Percentiles rank a stretch among this genome's conserved stretches.
These are phyloP conservation scores for Sphagnum fallax DNA, from an alignment of 228 moss, liverwort and hornwort genomes.

Conservation along the genomic window DNA sequence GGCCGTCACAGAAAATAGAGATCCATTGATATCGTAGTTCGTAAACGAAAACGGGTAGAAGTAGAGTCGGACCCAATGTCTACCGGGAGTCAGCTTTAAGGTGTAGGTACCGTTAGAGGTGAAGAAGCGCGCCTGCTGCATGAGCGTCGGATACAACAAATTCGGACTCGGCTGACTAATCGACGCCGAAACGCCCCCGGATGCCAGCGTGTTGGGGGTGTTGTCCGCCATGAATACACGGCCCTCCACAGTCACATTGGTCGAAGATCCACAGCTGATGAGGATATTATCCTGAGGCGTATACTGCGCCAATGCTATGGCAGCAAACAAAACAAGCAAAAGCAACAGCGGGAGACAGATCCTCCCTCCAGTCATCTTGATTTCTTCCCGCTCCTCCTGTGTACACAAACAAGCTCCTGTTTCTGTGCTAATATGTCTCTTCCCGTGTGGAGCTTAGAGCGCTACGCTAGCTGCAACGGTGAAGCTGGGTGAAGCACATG, in stretches of 20 bases:
- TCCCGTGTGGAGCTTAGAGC: too few relatives aligned
- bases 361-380: too few relatives aligned
- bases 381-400: too few relatives aligned
- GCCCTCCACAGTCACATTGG: constrained; percentile 19
- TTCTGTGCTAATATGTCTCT: too few relatives aligned
- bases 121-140: constrained; percentile 59
- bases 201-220: background rate
- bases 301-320: too few relatives aligned
- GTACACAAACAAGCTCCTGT: too few relatives aligned
- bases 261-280: constrained; percentile 20
- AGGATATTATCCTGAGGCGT: constrained; percentile 11
- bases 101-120: constrained; percentile 35
- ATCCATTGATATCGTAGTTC: constrained; percentile 30
- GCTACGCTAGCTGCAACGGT: too few relatives aligned
- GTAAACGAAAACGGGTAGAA: constrained; percentile 61
- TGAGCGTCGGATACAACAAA: constrained; percentile 27
- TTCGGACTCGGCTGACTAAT: constrained; percentile 21
- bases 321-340: too few relatives aligned
- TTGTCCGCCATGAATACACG: constrained; percentile 28
- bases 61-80: constrained; percentile 56
- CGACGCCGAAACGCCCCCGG: constrained; percentile 15
- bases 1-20: constrained; percentile 56
- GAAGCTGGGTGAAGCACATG: too few relatives aligned
- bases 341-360: too few relatives aligned
- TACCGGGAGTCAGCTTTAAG: constrained; percentile 32